Evolutionary conservation across 1,284 basidiomycete genomes (phyloP).

Genomic region (Rhodotorula sp.): DNA sequence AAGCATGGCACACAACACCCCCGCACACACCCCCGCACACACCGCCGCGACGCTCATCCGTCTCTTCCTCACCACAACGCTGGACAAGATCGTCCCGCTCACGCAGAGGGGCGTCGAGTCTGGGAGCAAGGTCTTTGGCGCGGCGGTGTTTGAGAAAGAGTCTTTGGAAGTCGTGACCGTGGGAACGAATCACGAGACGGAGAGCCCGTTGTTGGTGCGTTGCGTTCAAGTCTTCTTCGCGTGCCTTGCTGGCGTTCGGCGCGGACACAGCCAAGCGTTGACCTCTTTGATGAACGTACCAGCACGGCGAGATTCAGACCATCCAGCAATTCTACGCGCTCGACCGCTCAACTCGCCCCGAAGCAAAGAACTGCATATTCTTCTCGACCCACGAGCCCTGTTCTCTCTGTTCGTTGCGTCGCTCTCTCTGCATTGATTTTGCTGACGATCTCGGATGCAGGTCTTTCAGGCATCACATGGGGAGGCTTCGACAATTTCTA

Average conservation of each 20-base stretch:
- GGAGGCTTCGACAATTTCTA: constrained; percentile 25
- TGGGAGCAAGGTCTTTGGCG: constrained; percentile 32
- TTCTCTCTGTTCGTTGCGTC: constrained; percentile 11
- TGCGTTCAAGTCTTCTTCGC: background rate
- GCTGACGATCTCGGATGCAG: background rate
- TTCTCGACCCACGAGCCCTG: constrained; percentile 40
- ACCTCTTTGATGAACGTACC: background rate
- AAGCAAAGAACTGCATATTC: constrained; percentile 30
- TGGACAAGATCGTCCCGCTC: constrained; percentile 19
- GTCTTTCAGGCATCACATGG: constrained; percentile 32
- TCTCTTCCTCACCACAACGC: constrained; percentile 20
- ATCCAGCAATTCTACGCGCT: constrained; percentile 35
- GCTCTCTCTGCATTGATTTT: background rate
- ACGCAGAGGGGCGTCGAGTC: constrained; percentile 8
- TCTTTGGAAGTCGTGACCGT: constrained; percentile 11
- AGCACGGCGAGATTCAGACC: constrained; percentile 32
- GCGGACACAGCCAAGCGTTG: no score
- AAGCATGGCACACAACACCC: background rate
- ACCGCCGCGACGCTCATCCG: constrained; percentile 10
- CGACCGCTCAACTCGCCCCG: constrained; percentile 6
- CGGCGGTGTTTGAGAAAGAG: constrained; percentile 1
- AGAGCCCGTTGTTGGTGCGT: constrained; percentile 22
- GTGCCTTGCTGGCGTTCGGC: background rate
- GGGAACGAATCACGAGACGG: constrained; percentile 27
- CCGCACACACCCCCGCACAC: background rate